Evolutionary conservation across 306 rosid genomes (phyloP), one percentile per base, ranked within the genome.

Genomic region (Rosa lucieae): DNA sequence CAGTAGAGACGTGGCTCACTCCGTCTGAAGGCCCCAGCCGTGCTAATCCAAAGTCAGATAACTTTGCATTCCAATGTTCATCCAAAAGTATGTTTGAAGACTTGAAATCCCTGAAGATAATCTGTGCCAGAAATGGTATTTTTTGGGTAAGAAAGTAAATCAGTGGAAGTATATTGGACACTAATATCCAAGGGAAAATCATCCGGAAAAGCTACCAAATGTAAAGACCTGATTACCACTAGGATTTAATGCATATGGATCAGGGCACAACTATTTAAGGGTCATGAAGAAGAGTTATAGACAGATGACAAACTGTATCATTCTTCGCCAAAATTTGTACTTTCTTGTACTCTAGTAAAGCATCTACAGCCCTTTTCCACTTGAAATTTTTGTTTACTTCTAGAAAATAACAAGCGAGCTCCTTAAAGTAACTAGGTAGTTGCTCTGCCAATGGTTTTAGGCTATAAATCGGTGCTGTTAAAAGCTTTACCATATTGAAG

Each of bases 31-130:
- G 92, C 66, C 92, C 92, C 29, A 88, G 68, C 59, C 92, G 78
- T 35, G 92, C 92, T 65, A 88, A 61, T 79, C 92, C 92, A 44
- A 88, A 86, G 77, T 88, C 92, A 0, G 92, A 88, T 74, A 88
- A 82, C 82, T 88, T 88, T 32, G 88, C 90, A 13, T 86, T 84
- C 92, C 92, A 88, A 5, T 86, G 77, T 14, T 82, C 90, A 72
- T 88, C 92, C 55, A 88, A 62, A 65, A 88, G 88, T 80, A 88
- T 88, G 77, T 88, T 88, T 49, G 92, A 88, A 62, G 89, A 86
- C 85, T 88, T 86, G 81, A 88, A 88, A 78, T 88, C 92, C 80
- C 92, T 88, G 47, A 88, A 86, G 80, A 88, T 88, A 40, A 88
- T 88, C 92, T 88, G 86, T 29, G 20, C 42, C 37, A 76, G 40